Percentiles rank a stretch among this genome's conserved stretches.
Conservation (phyloP, 371 early-diverging fungal genomes). For the Mucor saturninus region DNA sequence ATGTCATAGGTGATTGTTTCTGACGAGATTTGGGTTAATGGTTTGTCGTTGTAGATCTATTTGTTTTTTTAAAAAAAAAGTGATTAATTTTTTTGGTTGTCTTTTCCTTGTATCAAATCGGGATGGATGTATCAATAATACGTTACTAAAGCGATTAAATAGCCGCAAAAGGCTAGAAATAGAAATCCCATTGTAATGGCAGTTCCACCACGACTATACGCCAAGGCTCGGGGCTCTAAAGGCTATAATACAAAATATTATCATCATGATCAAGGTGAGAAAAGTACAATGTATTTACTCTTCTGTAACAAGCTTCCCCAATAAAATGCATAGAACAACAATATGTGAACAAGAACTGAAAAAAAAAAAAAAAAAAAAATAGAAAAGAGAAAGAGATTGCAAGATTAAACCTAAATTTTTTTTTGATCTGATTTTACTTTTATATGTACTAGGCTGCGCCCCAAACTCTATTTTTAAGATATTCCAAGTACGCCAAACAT, state of each 20-base stretch:
- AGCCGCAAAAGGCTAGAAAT: slow-evolving; percentile 40
- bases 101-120: too few relatives aligned
- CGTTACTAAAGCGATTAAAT: slow-evolving; percentile 29
- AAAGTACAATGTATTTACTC: slow-evolving; percentile 22
- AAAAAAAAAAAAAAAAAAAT: neutral
- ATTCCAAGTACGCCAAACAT: neutral
- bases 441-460: neutral
- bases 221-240: slow-evolving; percentile 35
- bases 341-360: neutral
- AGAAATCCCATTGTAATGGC: slow-evolving; percentile 32
- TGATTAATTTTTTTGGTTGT: neutral
- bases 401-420: too few relatives aligned
- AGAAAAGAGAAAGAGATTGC: neutral
- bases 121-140: neutral
- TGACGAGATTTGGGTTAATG: slow-evolving; percentile 38
- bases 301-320: slow-evolving; percentile 44
- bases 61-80: neutral
- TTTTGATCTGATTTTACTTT: neutral
- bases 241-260: slow-evolving; percentile 25
- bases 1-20: slow-evolving; percentile 27
- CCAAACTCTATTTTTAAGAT: neutral
- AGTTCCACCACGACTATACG: slow-evolving; percentile 32
- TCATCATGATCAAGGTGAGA: neutral
- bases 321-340: slow-evolving; percentile 37
- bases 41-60: slow-evolving; percentile 38